Evolutionary conservation across 257 asterid genomes (phyloP), one percentile per base, ranked within the genome.

Genomic region (Solanum clarkiae): DNA sequence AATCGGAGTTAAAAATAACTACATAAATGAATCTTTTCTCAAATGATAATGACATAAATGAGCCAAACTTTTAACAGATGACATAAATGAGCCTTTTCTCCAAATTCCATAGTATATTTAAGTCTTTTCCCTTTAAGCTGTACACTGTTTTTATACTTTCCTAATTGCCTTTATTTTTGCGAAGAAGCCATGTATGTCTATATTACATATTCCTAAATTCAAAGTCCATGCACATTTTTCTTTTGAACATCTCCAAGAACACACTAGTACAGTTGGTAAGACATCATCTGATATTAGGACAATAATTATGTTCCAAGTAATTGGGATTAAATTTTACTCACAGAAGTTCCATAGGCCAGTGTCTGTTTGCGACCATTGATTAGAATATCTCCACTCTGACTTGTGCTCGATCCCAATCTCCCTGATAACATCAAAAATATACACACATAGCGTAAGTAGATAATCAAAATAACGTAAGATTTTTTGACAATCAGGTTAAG

Each of bases 341-440:
- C 89, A 9, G 49, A 86, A 2, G 87, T 42, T 53, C 89, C 89
- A 79, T 74, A 84, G 0, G 85, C 85, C 56, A 86, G 65, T 11
- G 85, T 49, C 62, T 86, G 89, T 84, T 14, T 57, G 6, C 85
- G 82, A 9, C 89, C 89, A 68, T 86, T 86, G 36, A 84, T 55
- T 6, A 86, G 85, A 77, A 86, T 84, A 20, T 86, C 86, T 16
- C 89, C 89, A 1, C 44, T 86, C 81, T 86, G 89, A 77, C 85
- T 84, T 1, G 87, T 86, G 74, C 75, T 84, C 13, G 84, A 84
- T 22, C 82, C 87, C 62, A 86, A 47, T 49, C 89, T 86, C 22
- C 89, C 86, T 86, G 70, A 17, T 36, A 16, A 24, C 85, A 22
- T 40, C 56, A 18, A 11, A 2, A 36, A 81, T 6, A 59, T 44